Base-by-base conservation (phyloP, 2,329 filamentous ascomycete genomes). In the Plenodomus biglobosus region DNA sequence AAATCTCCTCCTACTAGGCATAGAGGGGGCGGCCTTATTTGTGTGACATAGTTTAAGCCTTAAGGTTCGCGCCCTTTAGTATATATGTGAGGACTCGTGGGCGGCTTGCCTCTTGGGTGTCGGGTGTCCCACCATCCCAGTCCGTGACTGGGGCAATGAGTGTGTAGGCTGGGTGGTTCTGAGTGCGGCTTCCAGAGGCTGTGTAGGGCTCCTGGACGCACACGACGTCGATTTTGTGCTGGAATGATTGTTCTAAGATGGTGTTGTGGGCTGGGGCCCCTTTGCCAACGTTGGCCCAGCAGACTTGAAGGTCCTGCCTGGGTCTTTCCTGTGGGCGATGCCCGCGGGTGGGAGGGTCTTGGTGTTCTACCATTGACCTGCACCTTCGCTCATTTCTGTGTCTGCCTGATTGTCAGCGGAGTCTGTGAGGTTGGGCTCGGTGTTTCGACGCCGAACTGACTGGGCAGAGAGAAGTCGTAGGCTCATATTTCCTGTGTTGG, bases 311-410 rank as follows among this genome's bases (percentile, higher is more conserved):
- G 15, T 35, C 18, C 7, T 35, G n/a, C 3, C 27, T 34, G 17
- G n/a, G 19, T 11, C 11, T 24, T 6, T 5, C 6, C 22, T 5
- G 22, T 24, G 22, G 5, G 6, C 22, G 22, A 11, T 24, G 22
- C 22, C 22, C 22, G 32, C 7, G 38, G 38, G 17, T 42, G 16
- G 40, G 17, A 17, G 36, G 27, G 8, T 17, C 30, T 35, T 16
- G 27, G 27, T 42, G 40, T 42, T 16, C 40, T 42, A 42, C 5
- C 30, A 42, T 42, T n/a, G n/a, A n/a, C n/a, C n/a, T n/a, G n/a
- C n/a, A n/a, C n/a, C n/a, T n/a, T n/a, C n/a, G n/a, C n/a, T n/a
- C n/a, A n/a, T n/a, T n/a, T n/a, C n/a, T n/a, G n/a, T n/a, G n/a
- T n/a, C n/a, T n/a, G n/a, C n/a, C n/a, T n/a, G n/a, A n/a, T n/a